Base-by-base conservation (phyloP, 164 flowering plant species). In the Umbellularia californica region DNA sequence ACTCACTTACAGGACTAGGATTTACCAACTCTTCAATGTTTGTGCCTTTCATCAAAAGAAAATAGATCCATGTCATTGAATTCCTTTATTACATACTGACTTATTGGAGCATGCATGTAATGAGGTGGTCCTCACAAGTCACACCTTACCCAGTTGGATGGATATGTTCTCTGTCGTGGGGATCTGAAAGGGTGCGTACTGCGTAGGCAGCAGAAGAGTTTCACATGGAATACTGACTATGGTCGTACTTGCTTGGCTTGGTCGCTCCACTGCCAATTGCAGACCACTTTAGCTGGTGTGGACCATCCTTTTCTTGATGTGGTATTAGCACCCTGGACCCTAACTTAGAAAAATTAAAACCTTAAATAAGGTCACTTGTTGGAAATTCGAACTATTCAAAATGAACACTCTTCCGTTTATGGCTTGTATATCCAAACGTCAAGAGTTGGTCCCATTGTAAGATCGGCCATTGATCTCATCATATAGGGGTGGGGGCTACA, bases 341-440 rank as follows among this genome's bases (percentile, higher is more conserved):
- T 5, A 30, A 30, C 35, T 2, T 0, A 4, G 5, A 30, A 5
- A 30, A 30, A 30, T 30, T 30, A 5, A 30, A 30, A 30, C 5
- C 1, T 4, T 0, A 5, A 30, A 30, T 30, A 3, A 1, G 6
- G 1, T 0, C 2, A 4, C 5, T 0, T 30, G 5, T 3, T 30
- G 5, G 0, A 30, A 30, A 30, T 30, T 0, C 35, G 5, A 30
- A 30, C 0, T 30, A 30, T 0, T 30, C 0, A 41, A 41, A 41
- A 41, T 41, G 0, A 41, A 9, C 2, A 41, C 11, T 41, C 11
- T 9, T 4, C 11, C 11, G 7, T 41, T 41, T 41, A 41, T 41
- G 9, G 2, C 2, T 5, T 41, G 1, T 41, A 9, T 41, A 5
- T 0, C 0, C 47, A 41, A 41, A 41, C 9, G 0, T 41, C 1